Evolutionary conservation across 1,139 yeast species (phyloP).

Genomic region (Blastobotrys serpentis): DNA sequence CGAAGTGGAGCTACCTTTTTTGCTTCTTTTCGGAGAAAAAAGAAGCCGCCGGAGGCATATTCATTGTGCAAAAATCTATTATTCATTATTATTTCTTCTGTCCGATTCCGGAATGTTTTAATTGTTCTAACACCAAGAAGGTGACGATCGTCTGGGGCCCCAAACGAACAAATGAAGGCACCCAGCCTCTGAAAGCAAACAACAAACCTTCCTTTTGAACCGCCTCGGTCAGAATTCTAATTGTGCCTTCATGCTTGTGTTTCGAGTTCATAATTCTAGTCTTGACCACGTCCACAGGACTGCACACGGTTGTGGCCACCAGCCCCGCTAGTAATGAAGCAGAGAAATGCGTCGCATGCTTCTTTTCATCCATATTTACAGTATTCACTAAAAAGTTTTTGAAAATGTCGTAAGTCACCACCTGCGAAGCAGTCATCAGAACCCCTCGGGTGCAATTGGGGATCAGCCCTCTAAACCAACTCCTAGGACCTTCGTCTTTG

Average conservation of each 20-base stretch:
- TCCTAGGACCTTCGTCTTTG: slow-evolving; percentile 58
- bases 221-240: slow-evolving; percentile 53
- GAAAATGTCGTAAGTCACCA: slow-evolving; percentile 80
- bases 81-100: no score
- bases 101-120: slow-evolving; percentile 48
- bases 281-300: slow-evolving; percentile 89
- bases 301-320: slow-evolving; percentile 86
- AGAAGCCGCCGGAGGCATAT: no score
- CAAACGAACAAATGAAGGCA: slow-evolving; percentile 79
- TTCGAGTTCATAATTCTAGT: slow-evolving; percentile 79
- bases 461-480: slow-evolving; percentile 69
- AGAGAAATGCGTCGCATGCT: slow-evolving; percentile 70
- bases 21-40: no score
- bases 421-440: slow-evolving; percentile 89
- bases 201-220: slow-evolving; percentile 67
- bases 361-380: slow-evolving; percentile 55
- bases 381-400: slow-evolving; percentile 57
- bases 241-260: slow-evolving; percentile 46
- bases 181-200: slow-evolving; percentile 88
- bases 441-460: slow-evolving; percentile 82
- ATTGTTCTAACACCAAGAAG: slow-evolving; percentile 75
- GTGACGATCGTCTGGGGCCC: slow-evolving; percentile 91
- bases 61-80: no score
- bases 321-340: slow-evolving; percentile 79
- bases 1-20: no score